Conservation (phyloP, 2,329 filamentous ascomycete species). For the Teratosphaeriaceae sp. region DNA sequence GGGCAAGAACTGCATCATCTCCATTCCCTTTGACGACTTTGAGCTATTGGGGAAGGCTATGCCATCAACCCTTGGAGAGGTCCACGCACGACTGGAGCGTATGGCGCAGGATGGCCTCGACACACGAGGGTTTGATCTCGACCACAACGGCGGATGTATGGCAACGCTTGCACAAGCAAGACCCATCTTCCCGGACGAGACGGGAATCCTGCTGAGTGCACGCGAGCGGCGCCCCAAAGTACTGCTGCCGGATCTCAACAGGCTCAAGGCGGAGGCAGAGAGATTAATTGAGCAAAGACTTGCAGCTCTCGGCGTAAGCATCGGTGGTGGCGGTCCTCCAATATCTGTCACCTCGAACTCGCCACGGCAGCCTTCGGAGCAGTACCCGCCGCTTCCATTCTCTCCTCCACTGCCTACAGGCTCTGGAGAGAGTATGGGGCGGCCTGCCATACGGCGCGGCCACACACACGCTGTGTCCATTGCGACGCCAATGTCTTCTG, state of each 20-base stretch:
- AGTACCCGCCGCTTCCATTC: conserved; percentile 70
- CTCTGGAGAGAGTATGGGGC: conserved; percentile 62
- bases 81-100: conserved; percentile 54
- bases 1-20: conserved; percentile 40
- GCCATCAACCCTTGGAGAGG: conserved; percentile 45
- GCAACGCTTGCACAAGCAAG: conserved; percentile 50
- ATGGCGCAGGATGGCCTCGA: conserved; percentile 67
- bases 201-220: conserved; percentile 22
- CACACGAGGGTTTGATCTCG: conserved; percentile 60
- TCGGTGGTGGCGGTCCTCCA: conserved; percentile 59
- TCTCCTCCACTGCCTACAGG: conserved; percentile 77
- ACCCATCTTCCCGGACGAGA: conserved; percentile 58
- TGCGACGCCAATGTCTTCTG: conserved; percentile 66
- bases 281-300: conserved; percentile 87
- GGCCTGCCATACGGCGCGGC: conserved; percentile 25
- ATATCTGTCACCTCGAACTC: conserved; percentile 40
- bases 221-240: conserved; percentile 50
- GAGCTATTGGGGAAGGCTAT: conserved; percentile 35
- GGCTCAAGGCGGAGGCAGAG: conserved; percentile 74
- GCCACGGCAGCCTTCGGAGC: conserved; percentile 66
- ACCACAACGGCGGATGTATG: conserved; percentile 27
- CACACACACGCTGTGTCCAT: conserved; percentile 54
- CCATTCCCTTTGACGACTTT: conserved; percentile 38
- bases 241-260: conserved; percentile 62
- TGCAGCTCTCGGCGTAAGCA: conserved; percentile 78